Conservation (phyloP, 1,284 basidiomycete species). For the Trichosporon sp. region DNA sequence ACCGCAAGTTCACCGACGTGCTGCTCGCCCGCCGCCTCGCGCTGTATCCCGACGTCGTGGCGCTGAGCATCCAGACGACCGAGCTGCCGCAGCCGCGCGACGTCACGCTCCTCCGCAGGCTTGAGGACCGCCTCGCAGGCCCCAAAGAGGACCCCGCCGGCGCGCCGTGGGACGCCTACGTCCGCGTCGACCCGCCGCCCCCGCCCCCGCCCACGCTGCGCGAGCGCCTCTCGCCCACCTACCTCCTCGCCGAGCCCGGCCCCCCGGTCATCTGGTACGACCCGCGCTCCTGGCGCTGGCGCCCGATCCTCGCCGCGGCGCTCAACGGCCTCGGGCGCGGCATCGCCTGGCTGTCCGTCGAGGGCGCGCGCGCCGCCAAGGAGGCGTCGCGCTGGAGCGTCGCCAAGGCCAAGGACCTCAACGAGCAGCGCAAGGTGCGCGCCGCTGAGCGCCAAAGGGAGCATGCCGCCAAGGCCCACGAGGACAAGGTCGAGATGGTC, state of each 20-base stretch:
- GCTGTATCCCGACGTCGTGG: constrained; percentile 17
- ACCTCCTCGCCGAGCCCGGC: not conserved
- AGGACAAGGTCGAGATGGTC: not conserved
- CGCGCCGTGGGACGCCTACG: constrained; percentile 24
- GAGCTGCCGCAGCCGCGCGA: constrained; percentile 41
- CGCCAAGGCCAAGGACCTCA: not conserved
- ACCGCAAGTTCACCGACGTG: constrained; percentile 85
- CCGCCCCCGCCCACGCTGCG: not conserved
- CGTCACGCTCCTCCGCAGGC: constrained; percentile 37
- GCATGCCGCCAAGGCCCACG: not conserved
- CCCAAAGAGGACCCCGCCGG: constrained; percentile 14
- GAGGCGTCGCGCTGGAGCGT: not conserved
- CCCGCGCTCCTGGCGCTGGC: constrained; percentile 1
- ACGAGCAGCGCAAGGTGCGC: not conserved
- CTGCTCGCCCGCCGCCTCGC: constrained; percentile 70
- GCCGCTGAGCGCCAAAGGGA: not conserved
- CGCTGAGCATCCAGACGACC: constrained; percentile 37
- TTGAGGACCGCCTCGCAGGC: constrained; percentile 38
- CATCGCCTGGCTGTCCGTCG: not conserved
- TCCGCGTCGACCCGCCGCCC: constrained; percentile 15
- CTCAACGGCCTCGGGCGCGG: not conserved
- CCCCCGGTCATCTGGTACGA: constrained; percentile 3
- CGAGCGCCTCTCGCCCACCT: not conserved
- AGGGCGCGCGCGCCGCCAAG: not conserved
- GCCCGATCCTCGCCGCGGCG: not conserved